A percentile compares a stretch with the other conserved stretches of the same genome.
Conservation (phyloP, 192 early-diverging fungal genomes). For the Spizellomyces sp. region DNA sequence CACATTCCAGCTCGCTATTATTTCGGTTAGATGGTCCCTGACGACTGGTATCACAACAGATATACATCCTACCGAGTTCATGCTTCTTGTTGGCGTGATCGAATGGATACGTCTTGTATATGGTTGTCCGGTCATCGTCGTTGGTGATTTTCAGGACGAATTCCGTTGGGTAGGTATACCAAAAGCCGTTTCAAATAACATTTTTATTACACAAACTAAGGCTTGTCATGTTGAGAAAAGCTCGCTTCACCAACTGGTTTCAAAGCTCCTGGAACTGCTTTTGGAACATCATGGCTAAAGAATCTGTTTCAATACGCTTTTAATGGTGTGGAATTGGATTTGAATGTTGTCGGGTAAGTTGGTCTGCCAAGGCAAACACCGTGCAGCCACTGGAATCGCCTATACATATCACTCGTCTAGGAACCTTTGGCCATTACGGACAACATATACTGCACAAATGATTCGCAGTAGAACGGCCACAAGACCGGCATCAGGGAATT, state of each 20-base stretch:
- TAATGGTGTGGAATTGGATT: neutral
- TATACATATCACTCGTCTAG: neutral
- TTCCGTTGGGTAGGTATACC: conserved; percentile 2
- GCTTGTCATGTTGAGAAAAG: neutral
- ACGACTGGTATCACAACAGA: neutral
- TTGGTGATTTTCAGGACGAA: conserved; percentile 3
- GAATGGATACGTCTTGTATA: neutral
- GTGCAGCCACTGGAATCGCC: neutral
- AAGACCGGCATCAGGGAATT: neutral
- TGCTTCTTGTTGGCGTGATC: neutral
- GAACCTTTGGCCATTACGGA: neutral
- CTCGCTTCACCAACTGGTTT: neutral
- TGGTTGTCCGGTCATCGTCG: conserved; percentile 9
- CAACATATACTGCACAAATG: neutral
- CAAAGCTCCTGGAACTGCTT: neutral
- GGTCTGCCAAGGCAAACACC: neutral
- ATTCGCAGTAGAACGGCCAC: neutral
- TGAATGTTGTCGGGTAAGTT: neutral
- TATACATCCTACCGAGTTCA: neutral
- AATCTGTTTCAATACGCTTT: neutral
- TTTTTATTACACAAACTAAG: neutral
- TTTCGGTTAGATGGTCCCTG: neutral
- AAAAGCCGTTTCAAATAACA: neutral
- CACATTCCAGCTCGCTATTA: neutral
- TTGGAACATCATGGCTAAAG: neutral